Evolutionary conservation across 73 alveolate genomes (phyloP), one percentile per base, ranked within the genome.

Genomic region (Paramecium pentaurelia): DNA sequence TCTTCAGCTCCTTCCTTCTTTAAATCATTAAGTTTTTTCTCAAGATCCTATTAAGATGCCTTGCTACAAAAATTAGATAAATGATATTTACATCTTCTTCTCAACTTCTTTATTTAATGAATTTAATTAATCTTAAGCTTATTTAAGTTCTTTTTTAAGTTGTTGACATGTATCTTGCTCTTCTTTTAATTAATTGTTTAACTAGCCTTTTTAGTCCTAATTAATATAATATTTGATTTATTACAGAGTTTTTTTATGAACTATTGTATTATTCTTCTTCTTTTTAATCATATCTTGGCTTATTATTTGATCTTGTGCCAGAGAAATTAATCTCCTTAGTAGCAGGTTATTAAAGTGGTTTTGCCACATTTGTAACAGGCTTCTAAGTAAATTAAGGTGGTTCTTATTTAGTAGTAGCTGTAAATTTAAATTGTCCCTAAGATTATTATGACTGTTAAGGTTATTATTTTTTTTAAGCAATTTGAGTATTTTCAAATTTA

Each of bases 241-340:
- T 44, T 80, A 80, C 91, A 42, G 91, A 80, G 27, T 80, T 80
- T 36, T 80, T 80, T 80, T 42, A 80, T 45, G 91, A 80, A 45
- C 91, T 80, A 42, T 40, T 27, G 6, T 80, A 28, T 40, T 42
- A 32, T 80, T 80, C 91, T 14, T 80, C 91, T 14, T 73, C 87
- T 7, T 40, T 73, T 40, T 32, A 38, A 32, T 80, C 91, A 36
- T 80, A 80, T 45, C 91, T 80, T n/a, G 37, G 34, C 20, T 80
- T 80, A 47, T 80, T 80, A 7, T 34, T 45, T 20, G 91, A 80
- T 27, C 91, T 40, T 3, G 47, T 40, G 16, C 91, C 91, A 14
- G 91, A 80, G n/a, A 45, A 80, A 36, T 80, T 80, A 9, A 47
- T 49, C 58, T 80, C 91, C 30, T 47, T 80, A 2, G 91, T 11